Evolutionary conservation across 2,329 filamentous ascomycete species (phyloP).

Genomic region (Exophiala alcalophila): DNA sequence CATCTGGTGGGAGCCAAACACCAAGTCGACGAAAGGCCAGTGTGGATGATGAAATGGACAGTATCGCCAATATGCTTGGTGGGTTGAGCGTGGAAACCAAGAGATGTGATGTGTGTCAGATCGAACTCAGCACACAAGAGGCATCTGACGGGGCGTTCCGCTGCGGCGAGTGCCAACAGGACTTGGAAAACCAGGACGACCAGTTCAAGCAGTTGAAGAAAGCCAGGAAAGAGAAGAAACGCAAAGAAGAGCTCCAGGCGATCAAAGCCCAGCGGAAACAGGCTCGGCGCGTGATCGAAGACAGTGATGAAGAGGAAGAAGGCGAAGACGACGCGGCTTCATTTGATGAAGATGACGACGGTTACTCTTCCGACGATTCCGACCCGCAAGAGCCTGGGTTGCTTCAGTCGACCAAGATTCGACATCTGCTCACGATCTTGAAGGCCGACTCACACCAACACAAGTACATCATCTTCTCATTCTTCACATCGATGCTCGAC

Average conservation of each 20-base stretch:
- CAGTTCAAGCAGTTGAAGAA: slow-evolving; percentile 43
- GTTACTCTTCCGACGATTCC: slow-evolving; percentile 45
- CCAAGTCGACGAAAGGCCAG: slow-evolving; percentile 43
- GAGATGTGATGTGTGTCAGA: slow-evolving; percentile 80
- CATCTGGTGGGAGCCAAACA: slow-evolving; percentile 59
- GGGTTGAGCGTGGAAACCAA: slow-evolving; percentile 74
- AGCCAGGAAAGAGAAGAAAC: slow-evolving; percentile 47
- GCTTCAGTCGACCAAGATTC: slow-evolving; percentile 77
- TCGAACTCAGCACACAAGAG: slow-evolving; percentile 60
- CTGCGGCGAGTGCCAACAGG: slow-evolving; percentile 72
- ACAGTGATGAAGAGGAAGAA: slow-evolving; percentile 61
- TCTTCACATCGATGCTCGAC: slow-evolving; percentile 98
- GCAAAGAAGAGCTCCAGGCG: slow-evolving; percentile 43
- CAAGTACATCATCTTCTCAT: slow-evolving; percentile 98
- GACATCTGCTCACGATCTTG: slow-evolving; percentile 76
- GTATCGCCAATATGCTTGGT: slow-evolving; percentile 80
- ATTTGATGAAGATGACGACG: slow-evolving; percentile 40
- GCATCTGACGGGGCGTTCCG: slow-evolving; percentile 52
- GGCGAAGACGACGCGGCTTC: slow-evolving; percentile 70
- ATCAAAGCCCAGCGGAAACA: slow-evolving; percentile 47
- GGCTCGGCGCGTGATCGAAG: slow-evolving; percentile 45
- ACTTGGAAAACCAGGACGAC: slow-evolving; percentile 61
- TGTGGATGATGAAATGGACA: slow-evolving; percentile 68
- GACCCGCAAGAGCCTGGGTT: slow-evolving; percentile 51
- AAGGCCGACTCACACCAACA: slow-evolving; percentile 73